Evolutionary conservation across 441 rosid species (phyloP), one percentile per base, ranked within the genome.

Genomic region (Raphanus hybrid): DNA sequence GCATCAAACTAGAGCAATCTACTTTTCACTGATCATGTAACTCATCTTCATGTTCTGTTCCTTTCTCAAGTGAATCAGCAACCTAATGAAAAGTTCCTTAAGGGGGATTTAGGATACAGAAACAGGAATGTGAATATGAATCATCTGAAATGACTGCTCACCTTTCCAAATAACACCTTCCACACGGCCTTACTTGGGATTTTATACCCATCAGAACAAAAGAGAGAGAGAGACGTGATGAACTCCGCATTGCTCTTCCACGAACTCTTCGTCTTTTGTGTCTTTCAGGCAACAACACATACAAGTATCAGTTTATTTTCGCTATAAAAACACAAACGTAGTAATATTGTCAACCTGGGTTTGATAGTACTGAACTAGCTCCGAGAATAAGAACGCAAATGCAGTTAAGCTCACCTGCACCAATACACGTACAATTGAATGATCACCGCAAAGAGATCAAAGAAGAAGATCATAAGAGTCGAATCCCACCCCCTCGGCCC

Each of bases 1-100:
- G n/a, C n/a, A n/a, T n/a, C n/a, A n/a, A n/a, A n/a, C n/a, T n/a
- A n/a, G n/a, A n/a, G n/a, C n/a, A n/a, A n/a, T n/a, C n/a, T n/a
- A n/a, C n/a, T 16, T 96, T 87, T 96, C 99, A 48, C 99, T 96
- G 71, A 96, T 96, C 99, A 93, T 96, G 84, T 96, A 96, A 96
- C 83, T 96, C 99, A 75, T 92, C 99, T 82, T 96, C 98, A 55
- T 96, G 97, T 34, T 34, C 32, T 69, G 99, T 96, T 68, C 99
- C 98, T 86, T 92, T 92, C 84, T 96, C 99, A 59, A 96, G 98
- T 55, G 99, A 96, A 78, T 96, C 99, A 27, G 97, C 99, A 60
- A 91, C 97, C 98, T 96, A 76, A 37, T 37, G 26, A 8, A 6
- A 67, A 50, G 6, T 39, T 43, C 0, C 14, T 67, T 5, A 10